Evolutionary conservation across 352 stramenopile species (phyloP).

Genomic region (Globisporangium nodosum): DNA sequence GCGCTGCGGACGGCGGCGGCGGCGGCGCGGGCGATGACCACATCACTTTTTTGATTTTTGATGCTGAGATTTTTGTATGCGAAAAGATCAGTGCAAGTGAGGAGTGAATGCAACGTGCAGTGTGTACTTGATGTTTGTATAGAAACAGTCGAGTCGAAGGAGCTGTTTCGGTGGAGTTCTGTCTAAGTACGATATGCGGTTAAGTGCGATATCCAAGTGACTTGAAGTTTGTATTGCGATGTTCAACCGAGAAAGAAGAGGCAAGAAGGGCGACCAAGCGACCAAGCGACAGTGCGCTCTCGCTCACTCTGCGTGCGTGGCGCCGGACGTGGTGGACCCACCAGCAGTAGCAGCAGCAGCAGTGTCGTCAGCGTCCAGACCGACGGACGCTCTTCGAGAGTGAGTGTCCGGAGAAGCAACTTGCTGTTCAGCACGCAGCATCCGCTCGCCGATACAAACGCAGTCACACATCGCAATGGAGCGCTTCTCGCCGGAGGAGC

Average conservation of each 20-base stretch:
- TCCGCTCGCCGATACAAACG: background rate
- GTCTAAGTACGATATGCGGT: background rate
- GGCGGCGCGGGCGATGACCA: constrained; percentile 4
- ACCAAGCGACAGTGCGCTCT: background rate
- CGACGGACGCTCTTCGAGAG: background rate
- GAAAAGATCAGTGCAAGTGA: background rate
- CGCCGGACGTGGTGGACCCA: background rate
- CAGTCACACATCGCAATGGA: constrained; percentile 6
- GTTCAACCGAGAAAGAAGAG: constrained; percentile 5
- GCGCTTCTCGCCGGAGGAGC: constrained; percentile 3
- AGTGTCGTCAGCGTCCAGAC: too few species aligned
- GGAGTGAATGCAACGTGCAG: background rate
- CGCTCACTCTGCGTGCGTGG: background rate
- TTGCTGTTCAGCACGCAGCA: constrained; percentile 1
- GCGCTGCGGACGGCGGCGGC: constrained; percentile 9
- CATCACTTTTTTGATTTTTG: background rate
- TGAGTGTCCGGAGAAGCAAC: constrained; percentile 7
- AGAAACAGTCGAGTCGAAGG: background rate
- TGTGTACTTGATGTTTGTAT: background rate
- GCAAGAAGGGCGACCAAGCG: background rate
- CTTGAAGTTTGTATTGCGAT: constrained; percentile 12
- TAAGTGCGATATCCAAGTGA: background rate
- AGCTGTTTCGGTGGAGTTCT: background rate
- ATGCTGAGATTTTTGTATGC: background rate
- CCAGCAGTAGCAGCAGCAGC: too few species aligned